A percentile compares a stretch with the other conserved stretches of the same genome.
Evolutionary conservation across 495 filamentous ascomycete genomes (phyloP).

Genomic region (Penicillium crystallinum): DNA sequence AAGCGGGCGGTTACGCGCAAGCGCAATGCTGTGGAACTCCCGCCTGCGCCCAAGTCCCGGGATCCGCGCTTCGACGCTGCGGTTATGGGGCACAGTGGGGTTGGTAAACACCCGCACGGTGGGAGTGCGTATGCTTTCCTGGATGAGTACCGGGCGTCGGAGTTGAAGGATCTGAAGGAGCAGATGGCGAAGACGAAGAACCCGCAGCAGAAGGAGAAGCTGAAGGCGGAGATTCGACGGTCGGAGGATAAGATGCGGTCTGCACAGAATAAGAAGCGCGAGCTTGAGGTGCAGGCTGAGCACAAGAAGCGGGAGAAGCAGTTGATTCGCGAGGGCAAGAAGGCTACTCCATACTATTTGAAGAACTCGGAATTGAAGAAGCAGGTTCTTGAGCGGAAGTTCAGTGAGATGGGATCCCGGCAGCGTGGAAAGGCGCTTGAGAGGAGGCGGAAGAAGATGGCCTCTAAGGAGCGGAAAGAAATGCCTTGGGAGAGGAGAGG

Average conservation of each 20-base stretch:
- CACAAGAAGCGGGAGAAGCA: conserved; percentile 81
- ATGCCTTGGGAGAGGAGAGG: conserved; percentile 64
- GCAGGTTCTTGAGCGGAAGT: conserved; percentile 70
- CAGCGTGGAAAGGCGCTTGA: conserved; percentile 77
- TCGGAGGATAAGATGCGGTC: conserved; percentile 67
- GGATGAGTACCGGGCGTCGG: conserved; percentile 72
- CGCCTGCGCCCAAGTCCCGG: conserved; percentile 42
- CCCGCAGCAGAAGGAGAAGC: conserved; percentile 50
- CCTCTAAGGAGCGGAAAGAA: conserved; percentile 71
- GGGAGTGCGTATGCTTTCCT: conserved; percentile 76
- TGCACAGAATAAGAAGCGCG: conserved; percentile 59
- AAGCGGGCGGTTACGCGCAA: conserved; percentile 76
- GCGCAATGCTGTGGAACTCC: conserved; percentile 61
- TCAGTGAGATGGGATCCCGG: conserved; percentile 70
- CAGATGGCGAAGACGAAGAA: conserved; percentile 64
- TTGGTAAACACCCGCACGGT: conserved; percentile 37
- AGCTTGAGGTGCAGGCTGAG: conserved; percentile 58
- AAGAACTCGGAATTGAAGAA: conserved; percentile 91
- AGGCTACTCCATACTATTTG: conserved; percentile 83
- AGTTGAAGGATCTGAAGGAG: conserved; percentile 67
- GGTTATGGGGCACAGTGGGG: conserved; percentile 31
- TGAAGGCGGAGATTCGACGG: conserved; percentile 62
- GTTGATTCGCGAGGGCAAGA: conserved; percentile 78
- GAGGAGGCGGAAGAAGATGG: conserved; percentile 76
- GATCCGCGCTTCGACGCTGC: conserved; percentile 85